A percentile compares a stretch with the other conserved stretches of the same genome.
Evolutionary conservation across 2,329 filamentous ascomycete genomes (phyloP).

Genomic region (Aureobasidium pullulans): DNA sequence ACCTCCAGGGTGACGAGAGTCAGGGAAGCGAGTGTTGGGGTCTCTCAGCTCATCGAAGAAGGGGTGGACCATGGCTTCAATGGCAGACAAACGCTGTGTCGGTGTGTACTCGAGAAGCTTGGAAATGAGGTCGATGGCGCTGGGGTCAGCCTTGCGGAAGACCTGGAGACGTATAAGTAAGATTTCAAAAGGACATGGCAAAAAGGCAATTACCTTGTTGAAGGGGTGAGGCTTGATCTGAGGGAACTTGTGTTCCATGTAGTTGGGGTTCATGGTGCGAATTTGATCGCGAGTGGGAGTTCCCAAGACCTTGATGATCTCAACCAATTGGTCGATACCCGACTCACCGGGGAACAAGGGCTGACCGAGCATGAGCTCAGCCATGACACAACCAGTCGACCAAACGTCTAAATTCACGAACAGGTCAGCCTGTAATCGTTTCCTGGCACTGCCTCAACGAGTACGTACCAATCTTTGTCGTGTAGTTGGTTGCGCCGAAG

Average conservation of each 20-base stretch:
- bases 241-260: conserved; percentile 99
- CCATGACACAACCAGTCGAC: conserved; percentile 99
- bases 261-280: conserved; percentile 99
- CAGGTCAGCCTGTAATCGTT: neutral
- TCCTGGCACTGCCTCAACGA: conserved; percentile 11
- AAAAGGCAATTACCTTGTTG: conserved; percentile 59
- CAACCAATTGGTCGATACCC: conserved; percentile 94
- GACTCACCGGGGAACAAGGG: conserved; percentile 97
- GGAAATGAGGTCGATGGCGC: conserved; percentile 91
- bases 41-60: conserved; percentile 98
- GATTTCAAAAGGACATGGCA: neutral
- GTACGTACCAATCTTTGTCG: conserved; percentile 91
- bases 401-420: conserved; percentile 66
- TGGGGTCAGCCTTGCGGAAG: conserved; percentile 89
- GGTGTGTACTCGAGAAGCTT: conserved; percentile 93
- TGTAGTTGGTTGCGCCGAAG: conserved; percentile 98
- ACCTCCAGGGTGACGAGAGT: conserved; percentile 83
- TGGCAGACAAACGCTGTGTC: conserved; percentile 83
- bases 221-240: conserved; percentile 99
- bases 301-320: conserved; percentile 98
- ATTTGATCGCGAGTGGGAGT: conserved; percentile 97
- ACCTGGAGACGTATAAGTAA: conserved; percentile 47
- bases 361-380: conserved; percentile 96
- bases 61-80: conserved; percentile 95
- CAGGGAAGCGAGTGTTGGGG: conserved; percentile 81